Base-by-base conservation (phyloP, 345 rosid genomes). In the Mallotus nudiflorus region DNA sequence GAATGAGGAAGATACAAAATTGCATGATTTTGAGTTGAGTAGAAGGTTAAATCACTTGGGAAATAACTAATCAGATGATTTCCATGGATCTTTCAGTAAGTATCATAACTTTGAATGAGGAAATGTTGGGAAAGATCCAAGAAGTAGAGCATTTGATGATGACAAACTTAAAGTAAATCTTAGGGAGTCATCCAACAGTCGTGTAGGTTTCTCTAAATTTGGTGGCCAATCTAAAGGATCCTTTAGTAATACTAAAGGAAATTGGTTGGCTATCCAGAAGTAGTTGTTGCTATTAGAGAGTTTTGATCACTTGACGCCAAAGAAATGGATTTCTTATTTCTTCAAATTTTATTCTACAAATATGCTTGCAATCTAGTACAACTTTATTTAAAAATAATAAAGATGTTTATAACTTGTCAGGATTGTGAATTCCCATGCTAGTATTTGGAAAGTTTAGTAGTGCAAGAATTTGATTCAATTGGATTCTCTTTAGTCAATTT, bases 241-340 rank as follows among this genome's bases (percentile, higher is more conserved):
- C 72, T 84, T 85, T 45, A 78, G 73, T 51, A 87, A 85, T 77
- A 95, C 80, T 75, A 90, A 84, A 82, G 97, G 94, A 75, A 92
- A 85, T 75, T 92, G 93, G 98, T 77, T 89, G 79, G 95, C 97
- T 64, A 96, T 96, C 69, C 99, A 96, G 85, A 92, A 96, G 79
- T 97, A 96, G 78, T 82, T 96, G 40, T 73, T 86, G 78, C 96
- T 85, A 82, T 79, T 96, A 75, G 98, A 96, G 86, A 91, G 96
- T n/a, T n/a, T n/a, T n/a, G n/a, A n/a, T n/a, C n/a, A n/a, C n/a
- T n/a, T n/a, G n/a, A n/a, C n/a, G n/a, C n/a, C n/a, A n/a, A n/a
- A n/a, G n/a, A n/a, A n/a, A n/a, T n/a, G n/a, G n/a, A n/a, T n/a
- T n/a, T n/a, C n/a, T n/a, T n/a, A n/a, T n/a, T n/a, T n/a, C n/a